These are phyloP conservation scores for Fomitopsis betulina DNA, from an alignment of 1,284 basidiomycete genomes.

Conservation along the genomic window DNA sequence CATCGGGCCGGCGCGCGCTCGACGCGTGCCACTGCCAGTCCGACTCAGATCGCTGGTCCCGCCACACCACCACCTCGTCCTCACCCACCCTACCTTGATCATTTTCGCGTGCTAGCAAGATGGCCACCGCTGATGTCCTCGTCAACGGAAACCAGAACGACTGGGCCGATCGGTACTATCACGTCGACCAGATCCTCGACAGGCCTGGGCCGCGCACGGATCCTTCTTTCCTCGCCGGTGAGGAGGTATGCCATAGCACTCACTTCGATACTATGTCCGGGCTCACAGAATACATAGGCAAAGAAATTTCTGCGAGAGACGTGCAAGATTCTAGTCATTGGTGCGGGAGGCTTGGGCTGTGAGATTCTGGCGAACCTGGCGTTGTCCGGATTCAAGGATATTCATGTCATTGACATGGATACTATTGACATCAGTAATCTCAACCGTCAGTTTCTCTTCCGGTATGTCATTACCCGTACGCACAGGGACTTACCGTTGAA, in stretches of 20 bases:
- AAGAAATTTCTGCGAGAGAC: constrained; percentile 82
- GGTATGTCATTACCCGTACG: constrained; percentile 43
- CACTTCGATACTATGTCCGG: not conserved
- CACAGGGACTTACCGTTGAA: not conserved
- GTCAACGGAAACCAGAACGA: constrained; percentile 37
- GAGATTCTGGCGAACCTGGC: constrained; percentile 94
- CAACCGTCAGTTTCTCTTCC: constrained; percentile 97
- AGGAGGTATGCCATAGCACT: constrained; percentile 44
- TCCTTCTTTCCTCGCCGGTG: constrained; percentile 67
- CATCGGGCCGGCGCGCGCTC: constrained; percentile 3
- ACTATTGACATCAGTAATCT: constrained; percentile 99
- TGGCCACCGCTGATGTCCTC: constrained; percentile 24
- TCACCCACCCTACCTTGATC: not conserved
- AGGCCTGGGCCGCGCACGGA: constrained; percentile 80
- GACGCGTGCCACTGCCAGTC: not conserved
- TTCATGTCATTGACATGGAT: constrained; percentile 99
- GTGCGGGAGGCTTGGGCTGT: constrained; percentile 92
- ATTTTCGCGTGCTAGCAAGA: constrained; percentile 10
- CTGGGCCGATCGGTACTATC: constrained; percentile 72
- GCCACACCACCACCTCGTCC: not conserved
- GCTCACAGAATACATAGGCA: constrained; percentile 44
- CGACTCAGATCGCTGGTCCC: not conserved
- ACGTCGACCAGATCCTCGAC: constrained; percentile 81
- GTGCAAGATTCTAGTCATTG: constrained; percentile 95
- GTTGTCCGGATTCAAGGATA: constrained; percentile 93